These are phyloP conservation scores for Clavispora asparagi DNA, from an alignment of 805 yeast species.

Conservation along the genomic window DNA sequence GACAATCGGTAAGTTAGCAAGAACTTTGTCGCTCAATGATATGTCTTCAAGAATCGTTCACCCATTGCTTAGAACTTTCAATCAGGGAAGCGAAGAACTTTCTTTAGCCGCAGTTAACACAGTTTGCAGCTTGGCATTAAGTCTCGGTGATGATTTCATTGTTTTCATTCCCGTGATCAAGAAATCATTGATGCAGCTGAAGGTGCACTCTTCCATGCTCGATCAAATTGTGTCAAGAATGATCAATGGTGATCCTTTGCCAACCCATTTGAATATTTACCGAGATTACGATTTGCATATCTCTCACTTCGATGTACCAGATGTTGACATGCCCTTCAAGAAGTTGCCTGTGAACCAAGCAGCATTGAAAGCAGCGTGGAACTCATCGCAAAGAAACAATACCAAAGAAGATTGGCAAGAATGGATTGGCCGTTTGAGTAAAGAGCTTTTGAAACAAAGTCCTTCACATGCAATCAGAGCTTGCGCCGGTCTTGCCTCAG, in stretches of 20 bases:
- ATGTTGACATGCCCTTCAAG: slow-evolving; percentile 63
- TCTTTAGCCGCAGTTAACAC: slow-evolving; percentile 70
- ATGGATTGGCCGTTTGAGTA: slow-evolving; percentile 85
- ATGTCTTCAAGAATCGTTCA: slow-evolving; percentile 90
- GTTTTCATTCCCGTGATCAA: slow-evolving; percentile 83
- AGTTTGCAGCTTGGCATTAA: slow-evolving; percentile 68
- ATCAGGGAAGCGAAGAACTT: slow-evolving; percentile 52
- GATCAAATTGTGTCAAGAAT: slow-evolving; percentile 78
- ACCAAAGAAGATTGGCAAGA: slow-evolving; percentile 98
- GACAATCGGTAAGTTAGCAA: slow-evolving; percentile 76
- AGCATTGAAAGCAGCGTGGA: slow-evolving; percentile 82
- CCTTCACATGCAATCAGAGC: slow-evolving; percentile 94
- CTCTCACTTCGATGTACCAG: slow-evolving; percentile 45
- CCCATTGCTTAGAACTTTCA: slow-evolving; percentile 69
- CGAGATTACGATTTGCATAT: slow-evolving; percentile 46
- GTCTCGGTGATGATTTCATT: slow-evolving; percentile 76
- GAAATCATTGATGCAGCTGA: slow-evolving; percentile 55
- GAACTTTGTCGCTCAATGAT: slow-evolving; percentile 67
- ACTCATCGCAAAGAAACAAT: slow-evolving; percentile 70
- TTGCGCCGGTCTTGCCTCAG: slow-evolving; percentile 83
- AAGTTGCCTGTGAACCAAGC: slow-evolving; percentile 67
- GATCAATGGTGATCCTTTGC: slow-evolving; percentile 79
- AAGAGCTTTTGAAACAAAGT: slow-evolving; percentile 82
- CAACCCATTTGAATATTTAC: slow-evolving; percentile 67
- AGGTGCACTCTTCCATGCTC: slow-evolving; percentile 66